Evolutionary conservation across 108 stramenopile genomes (phyloP), one percentile per base, ranked within the genome.

Genomic region (Schizochytrium sp.): DNA sequence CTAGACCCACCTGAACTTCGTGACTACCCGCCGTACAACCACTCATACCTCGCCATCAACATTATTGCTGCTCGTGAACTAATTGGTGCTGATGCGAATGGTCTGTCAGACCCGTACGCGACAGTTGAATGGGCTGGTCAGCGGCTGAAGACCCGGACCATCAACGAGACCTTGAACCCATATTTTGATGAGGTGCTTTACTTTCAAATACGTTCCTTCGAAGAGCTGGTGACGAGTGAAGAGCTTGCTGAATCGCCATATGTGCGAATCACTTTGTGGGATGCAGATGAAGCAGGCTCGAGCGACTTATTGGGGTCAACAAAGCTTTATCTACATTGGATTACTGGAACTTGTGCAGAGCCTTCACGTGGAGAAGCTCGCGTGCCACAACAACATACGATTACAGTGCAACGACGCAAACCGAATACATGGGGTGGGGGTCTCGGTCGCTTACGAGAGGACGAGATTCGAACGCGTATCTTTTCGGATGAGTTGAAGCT

Each of bases 31-130:
- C 76, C 76, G 12, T 83, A 83, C 76, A 49, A 83, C 55, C 12
- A 55, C 53, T 83, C 76, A 38, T 83, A 83, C 2, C 76, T 83
- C 40, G 76, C 76, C 15, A 42, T 83, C 5, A 17, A 83, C 47
- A 53, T 83, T 10, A 28, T 83, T 0, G 76, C 76, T 5, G 76
- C 76, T 5, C 76, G 76, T 7, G 76, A 83, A 10, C 28, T 83
- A 8, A 42, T 83, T 28, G 76, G 76, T 19, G 76, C 76, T 40
- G 76, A 83, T 42, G 76, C 76, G 12, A 83, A 83, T 2, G 76
- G 76, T n/a, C 76, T 83, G 12, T 83, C 76, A 17, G 76, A 83
- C 3, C 76, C 76, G 50, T 83, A 83, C 76, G 76, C 55, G 2
- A 83, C 76, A 8, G 76, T 83, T 10, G 53, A 49, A 38, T 83